Percentiles rank a stretch among this genome's conserved stretches.
Conservation (phyloP, 495 filamentous ascomycete genomes). For the Schizothecium vesticola region DNA sequence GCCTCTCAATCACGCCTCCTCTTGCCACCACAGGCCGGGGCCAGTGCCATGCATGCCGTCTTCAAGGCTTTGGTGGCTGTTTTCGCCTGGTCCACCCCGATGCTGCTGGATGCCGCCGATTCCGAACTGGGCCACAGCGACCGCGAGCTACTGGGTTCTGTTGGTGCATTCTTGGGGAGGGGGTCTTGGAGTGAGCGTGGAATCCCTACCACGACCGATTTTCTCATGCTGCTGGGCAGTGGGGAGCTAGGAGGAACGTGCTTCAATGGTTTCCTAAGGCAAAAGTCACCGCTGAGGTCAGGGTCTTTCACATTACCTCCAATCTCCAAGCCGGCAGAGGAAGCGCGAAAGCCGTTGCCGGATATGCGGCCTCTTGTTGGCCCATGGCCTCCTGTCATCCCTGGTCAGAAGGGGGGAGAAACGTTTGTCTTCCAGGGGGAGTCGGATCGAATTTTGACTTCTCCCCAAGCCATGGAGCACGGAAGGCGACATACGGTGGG, state of each 20-base stretch:
- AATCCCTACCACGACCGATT: conserved; percentile 39
- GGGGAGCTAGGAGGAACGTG: conserved; percentile 35
- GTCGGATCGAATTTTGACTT: conserved; percentile 27
- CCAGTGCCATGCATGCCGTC: conserved; percentile 41
- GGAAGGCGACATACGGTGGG: conserved; percentile 45
- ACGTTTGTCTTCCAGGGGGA: conserved; percentile 32
- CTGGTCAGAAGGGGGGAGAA: conserved; percentile 22
- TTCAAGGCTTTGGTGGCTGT: conserved; percentile 42
- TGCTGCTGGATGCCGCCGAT: conserved; percentile 37
- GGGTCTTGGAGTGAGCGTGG: conserved; percentile 40
- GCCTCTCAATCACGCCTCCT: conserved; percentile 30
- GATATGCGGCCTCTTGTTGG: conserved; percentile 38
- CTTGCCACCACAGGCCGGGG: conserved; percentile 30
- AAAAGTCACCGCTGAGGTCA: conserved; percentile 32
- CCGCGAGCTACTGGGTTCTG: conserved; percentile 31
- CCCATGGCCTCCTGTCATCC: conserved; percentile 27
- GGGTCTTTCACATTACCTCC: conserved; percentile 28
- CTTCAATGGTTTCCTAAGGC: conserved; percentile 43
- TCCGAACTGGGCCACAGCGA: conserved; percentile 32
- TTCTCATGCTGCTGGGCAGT: conserved; percentile 40
- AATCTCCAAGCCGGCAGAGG: conserved; percentile 28
- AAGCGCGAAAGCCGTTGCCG: conserved; percentile 36
- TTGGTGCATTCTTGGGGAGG: conserved; percentile 31
- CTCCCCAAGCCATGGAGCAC: conserved; percentile 29
- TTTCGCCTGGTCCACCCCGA: conserved; percentile 38